Conservation (phyloP, 1,284 basidiomycete genomes). For the Laetiporus sulphureus region DNA sequence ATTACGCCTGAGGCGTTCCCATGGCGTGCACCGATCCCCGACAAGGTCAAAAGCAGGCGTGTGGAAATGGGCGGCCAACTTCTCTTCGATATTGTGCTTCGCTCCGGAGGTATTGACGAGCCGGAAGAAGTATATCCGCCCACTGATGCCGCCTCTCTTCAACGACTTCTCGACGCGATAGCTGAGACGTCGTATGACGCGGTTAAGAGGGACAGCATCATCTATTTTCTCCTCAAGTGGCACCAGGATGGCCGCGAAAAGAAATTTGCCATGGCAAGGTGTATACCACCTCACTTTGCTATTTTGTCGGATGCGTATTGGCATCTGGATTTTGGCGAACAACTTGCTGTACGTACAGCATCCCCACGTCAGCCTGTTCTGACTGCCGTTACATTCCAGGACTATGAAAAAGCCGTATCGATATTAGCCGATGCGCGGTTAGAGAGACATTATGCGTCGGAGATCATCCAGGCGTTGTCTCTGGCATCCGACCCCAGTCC, state of each 20-base stretch:
- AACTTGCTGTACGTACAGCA: conserved; percentile 46
- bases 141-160: conserved; percentile 41
- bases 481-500: conserved; percentile 41
- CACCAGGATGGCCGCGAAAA: conserved; percentile 56
- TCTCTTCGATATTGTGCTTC: conserved; percentile 68
- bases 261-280: conserved; percentile 44
- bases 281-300: conserved; percentile 67
- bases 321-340: conserved; percentile 62
- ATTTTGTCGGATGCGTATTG: conserved; percentile 74
- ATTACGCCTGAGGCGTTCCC: no score
- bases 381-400: background rate
- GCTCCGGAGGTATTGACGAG: conserved; percentile 52
- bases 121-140: conserved; percentile 65
- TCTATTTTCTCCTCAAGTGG: conserved; percentile 75
- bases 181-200: conserved; percentile 55
- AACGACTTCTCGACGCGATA: conserved; percentile 53
- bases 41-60: conserved; percentile 56
- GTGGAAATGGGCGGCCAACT: conserved; percentile 55
- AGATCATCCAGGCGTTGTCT: conserved; percentile 63
- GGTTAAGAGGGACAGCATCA: conserved; percentile 70
- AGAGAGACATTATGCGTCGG: conserved; percentile 66
- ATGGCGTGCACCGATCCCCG: conserved; percentile 40
- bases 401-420: conserved; percentile 53
- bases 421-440: conserved; percentile 68
- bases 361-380: conserved; percentile 3